Conservation (phyloP, 495 filamentous ascomycete species). For the Hypoxylon fragiforme region DNA sequence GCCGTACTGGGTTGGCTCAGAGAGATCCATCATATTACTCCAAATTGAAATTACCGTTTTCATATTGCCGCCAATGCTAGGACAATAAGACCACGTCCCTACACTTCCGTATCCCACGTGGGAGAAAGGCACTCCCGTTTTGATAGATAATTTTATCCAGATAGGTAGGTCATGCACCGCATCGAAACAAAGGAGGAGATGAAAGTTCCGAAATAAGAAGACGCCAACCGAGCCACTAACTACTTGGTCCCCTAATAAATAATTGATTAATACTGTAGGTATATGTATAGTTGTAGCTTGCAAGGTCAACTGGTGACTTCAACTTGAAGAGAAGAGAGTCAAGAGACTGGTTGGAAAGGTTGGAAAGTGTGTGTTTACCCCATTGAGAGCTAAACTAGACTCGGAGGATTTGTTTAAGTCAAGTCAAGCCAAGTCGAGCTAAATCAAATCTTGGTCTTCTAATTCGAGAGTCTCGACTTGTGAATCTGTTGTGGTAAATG, state of each 20-base stretch:
- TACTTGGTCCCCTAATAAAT: conserved; percentile 8
- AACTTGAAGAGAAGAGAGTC: no score
- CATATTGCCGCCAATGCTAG: conserved; percentile 14
- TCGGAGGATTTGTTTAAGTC: conserved; percentile 2
- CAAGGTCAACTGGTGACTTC: no score
- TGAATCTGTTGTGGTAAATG: not conserved
- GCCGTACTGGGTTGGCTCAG: not conserved
- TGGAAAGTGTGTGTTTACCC: conserved; percentile 15
- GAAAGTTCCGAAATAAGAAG: conserved; percentile 29
- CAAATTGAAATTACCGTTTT: conserved; percentile 18
- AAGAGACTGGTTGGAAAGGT: conserved; percentile 1
- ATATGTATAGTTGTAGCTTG: no score
- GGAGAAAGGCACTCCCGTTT: conserved; percentile 19
- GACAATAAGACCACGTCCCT: conserved; percentile 10
- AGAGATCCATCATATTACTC: conserved; percentile 1
- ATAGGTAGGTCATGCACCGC: conserved; percentile 25
- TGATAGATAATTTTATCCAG: conserved; percentile 33
- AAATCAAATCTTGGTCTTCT: no score
- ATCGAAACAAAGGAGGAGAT: conserved; percentile 31
- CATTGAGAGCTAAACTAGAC: conserved; percentile 12
- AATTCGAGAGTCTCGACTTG: conserved; percentile 8
- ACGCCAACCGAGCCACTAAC: conserved; percentile 2
- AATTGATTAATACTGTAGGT: conserved; percentile 33
- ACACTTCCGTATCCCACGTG: conserved; percentile 20
- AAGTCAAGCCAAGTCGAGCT: no score